Evolutionary conservation across 192 early-diverging fungal genomes (phyloP).

Genomic region (Entomortierella beljakovae): DNA sequence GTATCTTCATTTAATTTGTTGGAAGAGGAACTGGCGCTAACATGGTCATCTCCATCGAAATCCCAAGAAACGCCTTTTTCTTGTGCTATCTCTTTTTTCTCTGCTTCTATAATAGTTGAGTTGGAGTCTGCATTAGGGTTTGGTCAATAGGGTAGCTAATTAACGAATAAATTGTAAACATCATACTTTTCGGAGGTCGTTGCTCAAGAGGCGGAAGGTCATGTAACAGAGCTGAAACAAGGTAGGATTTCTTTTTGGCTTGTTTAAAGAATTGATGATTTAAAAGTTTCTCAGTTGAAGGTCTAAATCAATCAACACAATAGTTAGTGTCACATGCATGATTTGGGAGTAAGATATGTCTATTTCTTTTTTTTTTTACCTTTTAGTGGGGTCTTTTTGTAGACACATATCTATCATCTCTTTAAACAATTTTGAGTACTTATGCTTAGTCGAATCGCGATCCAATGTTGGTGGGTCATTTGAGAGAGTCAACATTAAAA

Average conservation of each 20-base stretch:
- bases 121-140: not conserved
- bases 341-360: not conserved
- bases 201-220: slow-evolving; percentile 76
- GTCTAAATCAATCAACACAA: slow-evolving; percentile 56
- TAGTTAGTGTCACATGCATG: not conserved
- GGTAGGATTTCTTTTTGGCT: slow-evolving; percentile 75
- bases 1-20: not conserved
- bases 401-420: slow-evolving; percentile 90
- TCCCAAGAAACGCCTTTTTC: slow-evolving; percentile 74
- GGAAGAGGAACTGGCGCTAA: not conserved
- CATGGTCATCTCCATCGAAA: slow-evolving; percentile 60
- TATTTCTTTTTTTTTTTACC: slow-evolving; percentile 30
- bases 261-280: slow-evolving; percentile 82
- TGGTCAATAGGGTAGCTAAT: no score
- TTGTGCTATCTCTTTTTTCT: slow-evolving; percentile 56
- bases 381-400: slow-evolving; percentile 79
- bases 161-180: not conserved
- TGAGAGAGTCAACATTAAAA: slow-evolving; percentile 88
- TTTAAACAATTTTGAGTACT: slow-evolving; percentile 82
- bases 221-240: slow-evolving; percentile 67
- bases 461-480: slow-evolving; percentile 89
- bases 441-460: slow-evolving; percentile 76
- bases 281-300: slow-evolving; percentile 81
- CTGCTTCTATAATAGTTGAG: slow-evolving; percentile 31
- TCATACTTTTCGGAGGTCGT: slow-evolving; percentile 68